phyloP scores from a whole-genome alignment of 805 yeast species.

The Lipomyces chichibuensis region DNA sequence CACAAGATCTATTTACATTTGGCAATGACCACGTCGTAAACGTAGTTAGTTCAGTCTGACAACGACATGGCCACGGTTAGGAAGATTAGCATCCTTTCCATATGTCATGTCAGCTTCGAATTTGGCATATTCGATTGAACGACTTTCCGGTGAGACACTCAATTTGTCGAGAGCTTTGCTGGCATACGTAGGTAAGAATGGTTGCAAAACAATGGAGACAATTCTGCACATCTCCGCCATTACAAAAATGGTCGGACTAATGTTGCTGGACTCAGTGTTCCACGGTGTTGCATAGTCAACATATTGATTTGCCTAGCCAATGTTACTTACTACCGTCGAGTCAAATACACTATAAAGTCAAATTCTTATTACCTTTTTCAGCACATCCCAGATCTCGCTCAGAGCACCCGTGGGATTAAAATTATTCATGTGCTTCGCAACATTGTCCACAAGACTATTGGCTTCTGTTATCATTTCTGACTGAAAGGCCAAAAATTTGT shows the following conservation, averaged over 20 bases:
- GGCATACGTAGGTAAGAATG: slow-evolving; percentile 73
- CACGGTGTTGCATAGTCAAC: slow-evolving; percentile 79
- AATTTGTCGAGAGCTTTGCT: slow-evolving; percentile 61
- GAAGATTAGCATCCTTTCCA: slow-evolving; percentile 57
- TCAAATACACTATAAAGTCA: neutral
- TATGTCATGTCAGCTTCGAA: slow-evolving; percentile 64
- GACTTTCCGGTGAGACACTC: slow-evolving; percentile 51
- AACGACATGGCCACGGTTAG: neutral
- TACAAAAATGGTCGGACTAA: slow-evolving; percentile 52
- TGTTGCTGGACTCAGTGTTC: slow-evolving; percentile 43
- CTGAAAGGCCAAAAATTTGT: slow-evolving; percentile 9
- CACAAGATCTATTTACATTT: neutral
- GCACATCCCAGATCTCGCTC: slow-evolving; percentile 59
- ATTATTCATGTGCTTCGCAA: slow-evolving; percentile 22
- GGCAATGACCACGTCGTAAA: neutral
- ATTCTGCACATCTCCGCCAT: slow-evolving; percentile 76
- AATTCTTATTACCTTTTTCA: neutral
- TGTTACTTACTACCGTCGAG: neutral
- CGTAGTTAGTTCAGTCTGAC: neutral
- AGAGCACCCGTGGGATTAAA: slow-evolving; percentile 63
- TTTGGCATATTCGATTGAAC: slow-evolving; percentile 52
- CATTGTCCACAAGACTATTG: slow-evolving; percentile 4
- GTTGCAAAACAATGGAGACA: slow-evolving; percentile 64
- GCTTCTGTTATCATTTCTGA: neutral
- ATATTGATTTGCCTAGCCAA: slow-evolving; percentile 59